phyloP scores from a whole-genome alignment of 2,329 filamentous ascomycete genomes.

The Emericellopsis atlantica region DNA sequence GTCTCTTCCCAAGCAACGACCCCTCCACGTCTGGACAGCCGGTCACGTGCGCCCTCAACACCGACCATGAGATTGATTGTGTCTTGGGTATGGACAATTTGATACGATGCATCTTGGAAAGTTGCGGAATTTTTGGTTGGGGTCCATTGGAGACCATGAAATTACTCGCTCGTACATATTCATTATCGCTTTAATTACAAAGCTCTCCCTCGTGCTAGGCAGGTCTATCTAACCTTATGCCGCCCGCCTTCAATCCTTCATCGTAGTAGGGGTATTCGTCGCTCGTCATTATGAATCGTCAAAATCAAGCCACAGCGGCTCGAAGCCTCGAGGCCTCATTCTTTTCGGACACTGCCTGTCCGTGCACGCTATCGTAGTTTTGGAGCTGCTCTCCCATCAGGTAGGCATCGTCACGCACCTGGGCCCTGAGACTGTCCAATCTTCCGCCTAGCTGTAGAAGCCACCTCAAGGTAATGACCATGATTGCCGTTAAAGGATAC shows the following conservation, averaged over 20 bases:
- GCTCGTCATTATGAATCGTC: not conserved
- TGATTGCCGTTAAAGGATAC: conserved; percentile 54
- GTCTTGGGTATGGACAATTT: too few species aligned
- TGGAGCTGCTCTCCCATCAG: conserved; percentile 88
- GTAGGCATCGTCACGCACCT: conserved; percentile 89
- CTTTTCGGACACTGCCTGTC: too few species aligned
- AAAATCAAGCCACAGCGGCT: not conserved
- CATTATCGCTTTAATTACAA: too few species aligned
- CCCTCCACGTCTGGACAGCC: not conserved
- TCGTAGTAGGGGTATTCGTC: not conserved
- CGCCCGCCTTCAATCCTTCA: not conserved
- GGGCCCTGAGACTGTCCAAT: conserved; percentile 37
- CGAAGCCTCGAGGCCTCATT: not conserved
- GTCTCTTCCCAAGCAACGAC: conserved; percentile 2
- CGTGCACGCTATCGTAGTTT: conserved; percentile 60
- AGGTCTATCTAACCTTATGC: not conserved
- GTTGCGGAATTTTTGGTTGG: too few species aligned
- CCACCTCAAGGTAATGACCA: conserved; percentile 29
- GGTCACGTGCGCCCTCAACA: not conserved
- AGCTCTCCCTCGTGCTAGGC: too few species aligned
- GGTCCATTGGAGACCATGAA: too few species aligned
- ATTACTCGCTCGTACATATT: too few species aligned
- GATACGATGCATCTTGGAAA: too few species aligned
- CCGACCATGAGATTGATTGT: too few species aligned
- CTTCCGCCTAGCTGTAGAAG: conserved; percentile 56